Percentiles rank a stretch among this genome's conserved stretches.
Evolutionary conservation across 1,139 yeast genomes (phyloP).

Genomic region (Geotrichum reessii): DNA sequence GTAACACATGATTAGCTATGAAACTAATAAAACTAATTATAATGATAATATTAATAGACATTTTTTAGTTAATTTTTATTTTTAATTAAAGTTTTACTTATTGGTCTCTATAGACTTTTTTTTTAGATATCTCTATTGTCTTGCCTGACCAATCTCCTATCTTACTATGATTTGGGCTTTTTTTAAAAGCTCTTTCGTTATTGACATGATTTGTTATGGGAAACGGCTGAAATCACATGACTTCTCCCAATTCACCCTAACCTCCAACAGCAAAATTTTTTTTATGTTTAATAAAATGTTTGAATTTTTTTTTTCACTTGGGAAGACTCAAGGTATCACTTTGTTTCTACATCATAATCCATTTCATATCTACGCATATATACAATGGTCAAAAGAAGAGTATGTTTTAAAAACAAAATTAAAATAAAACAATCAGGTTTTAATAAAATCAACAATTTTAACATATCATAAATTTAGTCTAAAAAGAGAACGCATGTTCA

Average conservation of each 20-base stretch:
- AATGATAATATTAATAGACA: too few relatives aligned
- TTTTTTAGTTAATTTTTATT: too few relatives aligned
- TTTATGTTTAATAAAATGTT: neutral
- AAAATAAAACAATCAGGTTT: too few relatives aligned
- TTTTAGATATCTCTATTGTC: too few relatives aligned
- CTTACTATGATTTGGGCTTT: too few relatives aligned
- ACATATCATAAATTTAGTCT: constrained; percentile 28
- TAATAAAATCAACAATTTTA: constrained; percentile 12
- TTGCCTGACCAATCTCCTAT: too few relatives aligned
- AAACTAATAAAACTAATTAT: too few relatives aligned
- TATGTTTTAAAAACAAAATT: constrained; percentile 27
- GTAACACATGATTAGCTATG: too few relatives aligned
- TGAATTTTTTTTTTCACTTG: neutral
- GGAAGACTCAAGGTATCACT: neutral
- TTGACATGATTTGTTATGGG: too few relatives aligned
- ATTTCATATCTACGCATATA: neutral
- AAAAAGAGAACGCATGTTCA: constrained; percentile 85
- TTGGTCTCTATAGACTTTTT: too few relatives aligned
- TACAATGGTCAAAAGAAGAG: constrained; percentile 48
- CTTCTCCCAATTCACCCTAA: neutral
- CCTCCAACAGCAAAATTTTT: constrained; percentile 1
- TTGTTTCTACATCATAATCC: neutral
- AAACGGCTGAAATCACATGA: neutral
- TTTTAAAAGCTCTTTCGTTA: too few relatives aligned
- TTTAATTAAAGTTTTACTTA: too few relatives aligned